Base-by-base conservation (phyloP, 768 basidiomycete species). In the Hygrocybe punicea region DNA sequence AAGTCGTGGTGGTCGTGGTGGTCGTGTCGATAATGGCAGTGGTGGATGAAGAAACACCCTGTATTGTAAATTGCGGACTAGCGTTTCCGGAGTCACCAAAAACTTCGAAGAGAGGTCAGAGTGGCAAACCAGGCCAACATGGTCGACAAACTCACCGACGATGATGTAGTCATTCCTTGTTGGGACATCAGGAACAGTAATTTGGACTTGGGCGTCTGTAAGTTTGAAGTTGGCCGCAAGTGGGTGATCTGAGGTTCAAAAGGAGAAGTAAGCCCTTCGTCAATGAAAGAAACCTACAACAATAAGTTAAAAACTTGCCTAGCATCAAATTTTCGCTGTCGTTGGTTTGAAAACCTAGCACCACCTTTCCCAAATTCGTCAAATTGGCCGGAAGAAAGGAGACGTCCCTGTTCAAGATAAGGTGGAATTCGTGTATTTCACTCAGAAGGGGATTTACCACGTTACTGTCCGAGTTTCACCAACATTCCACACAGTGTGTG, bases 51-150 rank as follows among this genome's bases (percentile, higher is more conserved):
- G 73, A 64, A 60, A 87, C 87, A 21, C 64, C 69, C 25, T 76
- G 70, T 58, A 91, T 91, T 1, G 77, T 81, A 65, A 91, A 89
- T 37, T 70, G 16, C 0, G 80, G 80, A 63, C 81, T 85, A 8
- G 68, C 61, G 59, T 91, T 82, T 10, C 87, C 88, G 13, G 84
- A 86, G 63, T 86, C 82, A 24, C 87, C 87, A 60, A 85, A 73
- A 40, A 87, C 87, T 88, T 51, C 4, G 35, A 62, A 23, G 56
- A 49, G 44, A 56, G 52, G 55, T 24, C 19, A 59, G 25, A 48
- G 19, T 37, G 45, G 21, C 51, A 51, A 6, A 45, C 8, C 10
- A 25, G 7, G 56, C n/a, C 37, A 24, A 17, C 10, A 33, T 23
- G 19, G 46, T 23, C 25, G 6, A 25, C 3, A 34, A n/a, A 82